Base-by-base conservation (phyloP, 108 stramenopile species). In the Skeletonema menzelii region DNA sequence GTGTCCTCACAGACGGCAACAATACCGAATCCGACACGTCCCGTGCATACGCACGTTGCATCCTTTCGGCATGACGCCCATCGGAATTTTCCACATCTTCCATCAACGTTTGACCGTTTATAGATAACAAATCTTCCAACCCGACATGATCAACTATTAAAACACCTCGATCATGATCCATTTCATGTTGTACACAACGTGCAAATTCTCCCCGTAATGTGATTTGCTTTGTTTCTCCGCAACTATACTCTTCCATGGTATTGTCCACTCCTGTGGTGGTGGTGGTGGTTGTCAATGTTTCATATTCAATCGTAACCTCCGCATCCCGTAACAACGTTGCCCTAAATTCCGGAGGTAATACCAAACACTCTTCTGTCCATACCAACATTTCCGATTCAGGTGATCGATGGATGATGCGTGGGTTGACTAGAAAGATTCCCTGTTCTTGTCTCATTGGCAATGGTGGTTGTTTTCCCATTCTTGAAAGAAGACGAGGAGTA, bases 111-210 rank as follows among this genome's bases (percentile, higher is more conserved):
- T 94, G 87, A 80, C 86, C 89, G 12, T 82, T 78, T 0, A 89
- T 74, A 8, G 90, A 69, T 61, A 92, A 47, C 0, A 92, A 31
- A 57, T 92, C 91, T 0, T 87, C 79, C 61, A 87, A 68, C 4
- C 67, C 79, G 2, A 92, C 84, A 77, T 95, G 94, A 88, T 95
- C 94, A 14, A 86, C 76, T 24, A 91, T 87, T 3, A 95, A 63
- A 62, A 95, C 83, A 1, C 94, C 94, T 8, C 81, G 80, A 81
- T 95, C 94, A 68, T 95, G 94, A 79, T 95, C 90, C 67, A 91
- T 75, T 82, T 95, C 94, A 69, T 95, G 94, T 57, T 95, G 94
- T 8, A 79, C 70, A 37, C 83, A 79, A 20, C 94, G 80, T 27
- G 89, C 88, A 15, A 76, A 40, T 71, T 92, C 94, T 47, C 86